Conservation (phyloP, 2,329 filamentous ascomycete species). For the Talaromyces sp. region DNA sequence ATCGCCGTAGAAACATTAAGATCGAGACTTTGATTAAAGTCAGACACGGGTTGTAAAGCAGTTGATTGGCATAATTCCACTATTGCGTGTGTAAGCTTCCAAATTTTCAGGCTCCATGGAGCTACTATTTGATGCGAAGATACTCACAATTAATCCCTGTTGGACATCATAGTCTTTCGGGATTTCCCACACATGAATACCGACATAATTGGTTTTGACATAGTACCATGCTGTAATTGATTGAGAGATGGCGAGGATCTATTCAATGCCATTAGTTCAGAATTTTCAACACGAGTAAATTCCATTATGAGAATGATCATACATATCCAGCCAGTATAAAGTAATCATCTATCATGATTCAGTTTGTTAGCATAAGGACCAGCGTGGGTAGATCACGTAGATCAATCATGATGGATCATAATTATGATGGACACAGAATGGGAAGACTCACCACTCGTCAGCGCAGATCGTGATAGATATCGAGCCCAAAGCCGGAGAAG, state of each 20-base stretch:
- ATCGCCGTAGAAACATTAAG: conserved; percentile 32
- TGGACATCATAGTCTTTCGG: conserved; percentile 20
- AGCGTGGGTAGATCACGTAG: neutral
- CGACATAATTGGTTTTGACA: conserved; percentile 31
- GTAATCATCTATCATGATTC: conserved; percentile 24
- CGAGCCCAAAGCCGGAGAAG: conserved; percentile 31
- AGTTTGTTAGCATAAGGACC: neutral
- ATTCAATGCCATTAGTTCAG: neutral
- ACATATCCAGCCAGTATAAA: conserved; percentile 29
- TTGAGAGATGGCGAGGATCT: conserved; percentile 26
- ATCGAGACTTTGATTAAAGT: conserved; percentile 35
- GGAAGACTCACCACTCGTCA: conserved; percentile 23
- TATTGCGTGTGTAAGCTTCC: neutral
- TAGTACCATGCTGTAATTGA: conserved; percentile 30
- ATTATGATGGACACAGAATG: too few relatives aligned
- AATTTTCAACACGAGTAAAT: neutral
- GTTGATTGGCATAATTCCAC: conserved; percentile 33
- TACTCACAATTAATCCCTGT: conserved; percentile 19
- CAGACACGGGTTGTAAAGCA: conserved; percentile 34
- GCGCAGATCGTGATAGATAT: conserved; percentile 20
- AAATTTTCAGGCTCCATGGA: conserved; percentile 4
- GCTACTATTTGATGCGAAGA: neutral
- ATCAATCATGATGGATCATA: conserved; percentile 4
- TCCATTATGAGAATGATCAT: neutral
- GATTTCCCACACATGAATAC: conserved; percentile 28